Conservation (phyloP, 2,329 filamentous ascomycete genomes). For the Clonostachys solani region DNA sequence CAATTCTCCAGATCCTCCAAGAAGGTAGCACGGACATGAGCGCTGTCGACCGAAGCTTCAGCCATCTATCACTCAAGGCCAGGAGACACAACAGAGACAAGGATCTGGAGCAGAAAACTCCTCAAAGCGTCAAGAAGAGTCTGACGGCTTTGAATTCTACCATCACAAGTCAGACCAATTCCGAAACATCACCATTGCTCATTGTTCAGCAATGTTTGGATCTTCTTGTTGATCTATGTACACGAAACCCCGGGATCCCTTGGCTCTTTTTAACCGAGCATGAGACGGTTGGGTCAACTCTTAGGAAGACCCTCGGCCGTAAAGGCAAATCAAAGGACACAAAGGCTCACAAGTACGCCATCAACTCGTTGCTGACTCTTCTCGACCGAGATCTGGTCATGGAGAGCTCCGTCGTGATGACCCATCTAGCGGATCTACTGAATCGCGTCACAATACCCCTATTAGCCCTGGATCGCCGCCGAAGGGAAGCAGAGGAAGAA, state of each 20-base stretch:
- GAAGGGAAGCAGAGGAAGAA: conserved; percentile 62
- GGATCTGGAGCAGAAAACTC: conserved; percentile 63
- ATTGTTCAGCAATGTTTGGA: conserved; percentile 94
- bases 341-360: conserved; percentile 80
- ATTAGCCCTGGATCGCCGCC: conserved; percentile 75
- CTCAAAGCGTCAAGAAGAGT: conserved; percentile 73
- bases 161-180: conserved; percentile 53
- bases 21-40: conserved; percentile 92
- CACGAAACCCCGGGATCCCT: conserved; percentile 81
- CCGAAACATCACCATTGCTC: conserved; percentile 88
- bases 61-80: conserved; percentile 85
- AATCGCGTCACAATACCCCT: conserved; percentile 86
- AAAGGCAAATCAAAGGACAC: conserved; percentile 93
- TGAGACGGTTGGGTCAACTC: conserved; percentile 66
- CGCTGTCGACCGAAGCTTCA: conserved; percentile 93
- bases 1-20: conserved; percentile 87
- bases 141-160: conserved; percentile 52
- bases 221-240: conserved; percentile 77
- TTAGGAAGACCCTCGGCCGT: conserved; percentile 72
- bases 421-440: conserved; percentile 80
- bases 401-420: conserved; percentile 97
- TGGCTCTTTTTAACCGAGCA: conserved; percentile 94
- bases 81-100: conserved; percentile 71
- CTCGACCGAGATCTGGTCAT: conserved; percentile 94
- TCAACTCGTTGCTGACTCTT: conserved; percentile 85